phyloP scores from a whole-genome alignment of 2,329 filamentous ascomycete genomes.

The Lachnellula occidentalis region DNA sequence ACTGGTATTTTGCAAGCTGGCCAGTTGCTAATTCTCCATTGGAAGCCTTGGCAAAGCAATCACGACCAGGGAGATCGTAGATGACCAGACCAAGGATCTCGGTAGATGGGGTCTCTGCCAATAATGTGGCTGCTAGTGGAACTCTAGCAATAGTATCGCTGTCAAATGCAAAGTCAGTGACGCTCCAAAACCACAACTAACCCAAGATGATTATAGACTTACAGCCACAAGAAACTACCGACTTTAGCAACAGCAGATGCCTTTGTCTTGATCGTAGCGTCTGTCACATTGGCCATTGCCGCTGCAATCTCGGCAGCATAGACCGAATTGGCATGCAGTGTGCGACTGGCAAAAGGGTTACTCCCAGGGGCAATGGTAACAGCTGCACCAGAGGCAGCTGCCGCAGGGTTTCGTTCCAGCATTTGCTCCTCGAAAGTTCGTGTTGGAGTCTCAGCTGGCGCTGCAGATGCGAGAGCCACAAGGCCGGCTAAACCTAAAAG shows the following conservation, averaged over 20 bases:
- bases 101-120: slow-evolving; percentile 42
- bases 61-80: slow-evolving; percentile 53
- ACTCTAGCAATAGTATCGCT: slow-evolving; percentile 45
- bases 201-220: slow-evolving; percentile 1
- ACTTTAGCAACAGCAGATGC: slow-evolving; percentile 36
- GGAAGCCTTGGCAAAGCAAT: slow-evolving; percentile 51
- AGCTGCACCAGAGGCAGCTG: slow-evolving; percentile 15
- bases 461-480: slow-evolving; percentile 17
- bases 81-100: slow-evolving; percentile 44
- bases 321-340: slow-evolving; percentile 49
- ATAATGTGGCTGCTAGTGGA: slow-evolving; percentile 39
- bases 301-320: slow-evolving; percentile 51
- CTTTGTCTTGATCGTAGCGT: slow-evolving; percentile 42
- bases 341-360: slow-evolving; percentile 48
- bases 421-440: slow-evolving; percentile 7
- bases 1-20: slow-evolving; percentile 49
- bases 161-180: slow-evolving; percentile 4
- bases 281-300: slow-evolving; percentile 46
- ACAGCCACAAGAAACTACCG: slow-evolving; percentile 46
- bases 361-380: slow-evolving; percentile 22
- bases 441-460: slow-evolving; percentile 13
- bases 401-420: background rate
- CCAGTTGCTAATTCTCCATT: slow-evolving; percentile 51
- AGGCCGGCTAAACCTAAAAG: slow-evolving; percentile 19
- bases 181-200: too few species aligned